Percentiles rank a stretch among this genome's conserved stretches.
phyloP scores from a whole-genome alignment of 345 rosid species.

The Salix brachista region DNA sequence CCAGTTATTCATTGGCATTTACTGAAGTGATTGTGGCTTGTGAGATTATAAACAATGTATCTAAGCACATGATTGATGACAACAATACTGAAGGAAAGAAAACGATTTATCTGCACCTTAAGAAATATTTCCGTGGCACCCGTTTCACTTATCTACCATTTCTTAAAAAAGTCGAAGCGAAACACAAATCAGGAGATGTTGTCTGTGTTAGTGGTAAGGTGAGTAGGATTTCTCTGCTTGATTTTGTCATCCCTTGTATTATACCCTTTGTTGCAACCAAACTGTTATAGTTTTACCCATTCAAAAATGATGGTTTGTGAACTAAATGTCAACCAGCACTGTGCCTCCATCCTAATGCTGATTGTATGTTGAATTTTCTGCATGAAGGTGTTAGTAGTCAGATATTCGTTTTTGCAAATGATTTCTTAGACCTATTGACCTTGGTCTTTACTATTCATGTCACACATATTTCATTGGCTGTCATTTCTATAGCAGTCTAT shows the following conservation, averaged over 20 bases:
- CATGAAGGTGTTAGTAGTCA: too few species aligned
- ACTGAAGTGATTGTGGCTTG: slow-evolving; percentile 83
- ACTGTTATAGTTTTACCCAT: too few species aligned
- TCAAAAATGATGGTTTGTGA: too few species aligned
- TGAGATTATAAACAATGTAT: slow-evolving; percentile 43
- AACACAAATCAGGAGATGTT: slow-evolving; percentile 61
- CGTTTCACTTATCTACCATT: slow-evolving; percentile 70
- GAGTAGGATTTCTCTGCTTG: slow-evolving; percentile 19
- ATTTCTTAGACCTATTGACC: not conserved
- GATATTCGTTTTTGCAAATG: too few species aligned
- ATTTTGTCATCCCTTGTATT: not conserved
- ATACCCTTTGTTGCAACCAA: too few species aligned
- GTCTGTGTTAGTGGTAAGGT: slow-evolving; percentile 93
- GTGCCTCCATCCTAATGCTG: too few species aligned
- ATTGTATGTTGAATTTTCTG: too few species aligned
- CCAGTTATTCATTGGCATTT: slow-evolving; percentile 61
- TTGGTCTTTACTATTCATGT: not conserved
- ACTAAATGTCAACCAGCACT: too few species aligned
- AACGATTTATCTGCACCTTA: slow-evolving; percentile 72
- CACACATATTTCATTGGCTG: not conserved
- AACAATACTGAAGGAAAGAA: slow-evolving; percentile 29
- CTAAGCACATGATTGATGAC: slow-evolving; percentile 23
- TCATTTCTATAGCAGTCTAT: not conserved
- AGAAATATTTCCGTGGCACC: slow-evolving; percentile 78
- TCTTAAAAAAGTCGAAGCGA: slow-evolving; percentile 57